Evolutionary conservation across 1,139 yeast genomes (phyloP).

Genomic region (Geotrichum carabidarum): DNA sequence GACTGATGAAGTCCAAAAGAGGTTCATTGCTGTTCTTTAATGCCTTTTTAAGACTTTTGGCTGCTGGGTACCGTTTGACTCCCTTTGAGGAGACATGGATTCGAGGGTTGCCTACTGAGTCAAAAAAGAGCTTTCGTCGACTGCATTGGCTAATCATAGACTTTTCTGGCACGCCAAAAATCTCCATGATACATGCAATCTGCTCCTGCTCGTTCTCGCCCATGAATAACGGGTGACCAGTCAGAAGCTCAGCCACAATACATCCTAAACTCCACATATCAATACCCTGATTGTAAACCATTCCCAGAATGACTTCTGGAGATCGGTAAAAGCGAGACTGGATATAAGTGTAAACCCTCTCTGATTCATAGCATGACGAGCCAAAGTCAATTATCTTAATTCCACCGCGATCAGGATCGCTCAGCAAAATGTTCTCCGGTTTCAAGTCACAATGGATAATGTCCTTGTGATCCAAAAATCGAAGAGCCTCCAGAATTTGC

Average conservation of each 20-base stretch:
- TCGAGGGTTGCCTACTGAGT: slow-evolving; percentile 43
- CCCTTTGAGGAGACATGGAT: slow-evolving; percentile 33
- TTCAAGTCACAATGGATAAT: slow-evolving; percentile 88
- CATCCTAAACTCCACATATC: slow-evolving; percentile 82
- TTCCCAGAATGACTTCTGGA: slow-evolving; percentile 83
- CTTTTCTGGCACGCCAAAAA: slow-evolving; percentile 58
- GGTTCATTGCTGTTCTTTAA: slow-evolving; percentile 31
- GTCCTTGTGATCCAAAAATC: slow-evolving; percentile 51
- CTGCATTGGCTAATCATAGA: slow-evolving; percentile 39
- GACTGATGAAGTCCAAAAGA: slow-evolving; percentile 39
- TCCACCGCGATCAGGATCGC: slow-evolving; percentile 78
- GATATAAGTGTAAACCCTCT: slow-evolving; percentile 85
- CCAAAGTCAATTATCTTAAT: slow-evolving; percentile 95
- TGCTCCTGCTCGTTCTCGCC: slow-evolving; percentile 68
- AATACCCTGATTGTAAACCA: slow-evolving; percentile 60
- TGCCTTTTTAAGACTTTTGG: slow-evolving; percentile 30
- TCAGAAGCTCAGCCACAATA: slow-evolving; percentile 57
- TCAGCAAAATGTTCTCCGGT: slow-evolving; percentile 85
- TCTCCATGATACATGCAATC: slow-evolving; percentile 52
- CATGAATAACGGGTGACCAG: slow-evolving; percentile 65
- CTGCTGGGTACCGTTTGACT: slow-evolving; percentile 36
- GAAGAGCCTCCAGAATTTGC: slow-evolving; percentile 57
- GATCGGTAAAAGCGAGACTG: slow-evolving; percentile 94
- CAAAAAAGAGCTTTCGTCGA: slow-evolving; percentile 40
- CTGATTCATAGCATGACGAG: slow-evolving; percentile 87